Conservation (phyloP, 768 basidiomycete species). For the Suillus tomentosus region DNA sequence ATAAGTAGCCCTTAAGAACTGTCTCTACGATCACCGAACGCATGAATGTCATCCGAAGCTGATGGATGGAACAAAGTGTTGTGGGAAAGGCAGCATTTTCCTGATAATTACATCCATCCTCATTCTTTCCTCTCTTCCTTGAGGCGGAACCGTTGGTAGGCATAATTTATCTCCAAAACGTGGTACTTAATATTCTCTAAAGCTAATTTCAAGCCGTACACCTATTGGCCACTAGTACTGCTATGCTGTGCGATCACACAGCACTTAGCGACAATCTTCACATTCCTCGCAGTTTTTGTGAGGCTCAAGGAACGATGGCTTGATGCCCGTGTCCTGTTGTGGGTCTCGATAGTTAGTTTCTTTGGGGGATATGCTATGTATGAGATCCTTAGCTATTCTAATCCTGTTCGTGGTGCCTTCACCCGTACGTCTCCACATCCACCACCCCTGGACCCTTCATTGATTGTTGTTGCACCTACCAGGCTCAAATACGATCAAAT, state of each 20-base stretch:
- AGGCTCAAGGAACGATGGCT: slow-evolving; percentile 62
- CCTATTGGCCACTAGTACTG: slow-evolving; percentile 71
- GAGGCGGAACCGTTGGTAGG: slow-evolving; percentile 69
- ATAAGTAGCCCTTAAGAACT: slow-evolving; percentile 5
- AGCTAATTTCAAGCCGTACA: slow-evolving; percentile 84
- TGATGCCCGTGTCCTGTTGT: slow-evolving; percentile 71
- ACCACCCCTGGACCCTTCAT: slow-evolving; percentile 9
- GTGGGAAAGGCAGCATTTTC: slow-evolving; percentile 75
- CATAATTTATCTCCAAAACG: slow-evolving; percentile 9
- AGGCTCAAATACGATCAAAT: slow-evolving; percentile 78
- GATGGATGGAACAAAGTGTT: slow-evolving; percentile 68
- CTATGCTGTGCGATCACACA: slow-evolving; percentile 79
- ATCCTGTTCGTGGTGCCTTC: slow-evolving; percentile 27
- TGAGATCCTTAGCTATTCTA: slow-evolving; percentile 52
- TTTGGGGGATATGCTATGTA: slow-evolving; percentile 61
- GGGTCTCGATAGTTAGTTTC: slow-evolving; percentile 62
- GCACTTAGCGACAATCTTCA: slow-evolving; percentile 77
- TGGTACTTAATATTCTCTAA: slow-evolving; percentile 14
- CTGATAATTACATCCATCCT: slow-evolving; percentile 85
- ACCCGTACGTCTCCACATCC: slow-evolving; percentile 27
- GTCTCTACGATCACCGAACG: slow-evolving; percentile 1
- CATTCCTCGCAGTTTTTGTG: slow-evolving; percentile 82
- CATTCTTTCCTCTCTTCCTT: slow-evolving; percentile 76
- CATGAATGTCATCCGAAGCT: slow-evolving; percentile 29
- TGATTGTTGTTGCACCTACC: slow-evolving; percentile 17